phyloP scores from a whole-genome alignment of 305 asterid genomes.

The Plantago lanceolata region DNA sequence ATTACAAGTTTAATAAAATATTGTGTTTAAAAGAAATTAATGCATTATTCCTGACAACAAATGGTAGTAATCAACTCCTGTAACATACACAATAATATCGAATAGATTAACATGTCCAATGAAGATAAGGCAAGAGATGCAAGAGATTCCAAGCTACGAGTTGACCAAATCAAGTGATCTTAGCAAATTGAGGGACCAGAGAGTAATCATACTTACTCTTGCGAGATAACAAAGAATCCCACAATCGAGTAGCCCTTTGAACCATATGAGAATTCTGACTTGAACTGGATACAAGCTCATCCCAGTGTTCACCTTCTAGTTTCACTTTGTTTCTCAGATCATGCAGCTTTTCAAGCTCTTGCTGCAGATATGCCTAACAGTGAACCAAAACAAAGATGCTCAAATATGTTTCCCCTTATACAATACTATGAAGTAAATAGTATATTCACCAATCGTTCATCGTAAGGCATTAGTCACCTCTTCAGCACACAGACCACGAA shows the following conservation, averaged over 20 bases:
- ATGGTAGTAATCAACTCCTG: no score
- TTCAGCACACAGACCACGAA: constrained; percentile 96
- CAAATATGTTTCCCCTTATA: constrained; percentile 13
- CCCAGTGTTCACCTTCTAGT: constrained; percentile 97
- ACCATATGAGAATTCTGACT: constrained; percentile 98
- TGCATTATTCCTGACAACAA: no score
- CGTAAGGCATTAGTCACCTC: constrained; percentile 50
- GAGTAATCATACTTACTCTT: constrained; percentile 53
- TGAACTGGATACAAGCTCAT: constrained; percentile 97
- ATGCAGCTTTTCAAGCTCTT: constrained; percentile 94
- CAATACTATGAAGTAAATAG: background rate
- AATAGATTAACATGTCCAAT: no score
- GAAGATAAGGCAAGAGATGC: background rate
- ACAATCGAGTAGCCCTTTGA: constrained; percentile 93
- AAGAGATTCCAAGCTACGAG: constrained; percentile 14
- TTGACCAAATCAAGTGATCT: constrained; percentile 13
- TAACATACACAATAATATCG: no score
- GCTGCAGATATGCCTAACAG: constrained; percentile 90
- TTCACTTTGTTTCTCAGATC: constrained; percentile 93
- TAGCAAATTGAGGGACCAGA: constrained; percentile 18
- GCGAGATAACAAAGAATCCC: constrained; percentile 97
- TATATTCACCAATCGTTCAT: constrained; percentile 19
- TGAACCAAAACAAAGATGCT: constrained; percentile 19
- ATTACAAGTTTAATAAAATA: no score
- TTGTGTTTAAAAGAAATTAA: no score